A percentile compares a stretch with the other conserved stretches of the same genome.
Conservation (phyloP, 106 monocot species). For the Phalaenopsis aphrodite region DNA sequence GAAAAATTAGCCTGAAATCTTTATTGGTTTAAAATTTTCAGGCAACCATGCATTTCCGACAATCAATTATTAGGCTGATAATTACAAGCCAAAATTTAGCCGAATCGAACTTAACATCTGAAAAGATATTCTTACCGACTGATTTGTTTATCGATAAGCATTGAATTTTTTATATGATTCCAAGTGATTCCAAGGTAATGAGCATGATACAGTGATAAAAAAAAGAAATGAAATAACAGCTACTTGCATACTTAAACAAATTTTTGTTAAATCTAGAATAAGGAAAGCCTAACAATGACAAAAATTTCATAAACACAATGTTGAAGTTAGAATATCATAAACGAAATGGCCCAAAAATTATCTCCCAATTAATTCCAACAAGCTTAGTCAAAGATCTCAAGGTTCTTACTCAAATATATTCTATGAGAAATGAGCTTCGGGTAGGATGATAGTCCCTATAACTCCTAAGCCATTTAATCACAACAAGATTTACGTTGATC, state of each 20-base stretch:
- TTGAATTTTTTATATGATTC: no score
- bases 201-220: not conserved
- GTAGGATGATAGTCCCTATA: not conserved
- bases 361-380: not conserved
- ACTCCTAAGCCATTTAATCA: not conserved
- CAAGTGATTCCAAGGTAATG: not conserved
- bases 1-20: no score
- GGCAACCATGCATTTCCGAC: no score
- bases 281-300: not conserved
- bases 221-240: not conserved
- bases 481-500: not conserved
- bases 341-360: not conserved
- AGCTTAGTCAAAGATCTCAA: not conserved
- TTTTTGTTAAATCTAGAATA: not conserved
- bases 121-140: no score
- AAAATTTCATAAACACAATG: not conserved
- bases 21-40: no score
- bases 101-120: no score
- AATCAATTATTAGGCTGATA: no score
- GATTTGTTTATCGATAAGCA: no score
- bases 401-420: not conserved
- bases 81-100: no score
- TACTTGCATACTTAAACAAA: not conserved
- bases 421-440: not conserved
- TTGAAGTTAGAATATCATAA: not conserved